Evolutionary conservation across 2,329 filamentous ascomycete genomes (phyloP).

Genomic region (Alternaria gaisen): DNA sequence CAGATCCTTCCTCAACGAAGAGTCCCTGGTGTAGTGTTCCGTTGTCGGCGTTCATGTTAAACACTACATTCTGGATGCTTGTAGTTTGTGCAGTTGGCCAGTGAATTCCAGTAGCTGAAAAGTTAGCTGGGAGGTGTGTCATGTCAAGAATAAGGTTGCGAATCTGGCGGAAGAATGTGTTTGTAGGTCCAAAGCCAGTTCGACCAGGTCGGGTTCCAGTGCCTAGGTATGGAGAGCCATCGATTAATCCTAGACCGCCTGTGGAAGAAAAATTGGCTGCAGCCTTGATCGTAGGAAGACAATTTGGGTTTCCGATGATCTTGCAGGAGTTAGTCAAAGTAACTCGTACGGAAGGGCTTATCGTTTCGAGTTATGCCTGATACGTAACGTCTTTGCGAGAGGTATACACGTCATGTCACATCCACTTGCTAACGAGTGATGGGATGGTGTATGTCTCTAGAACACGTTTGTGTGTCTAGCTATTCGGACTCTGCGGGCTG

Average conservation of each 20-base stretch:
- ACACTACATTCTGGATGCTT: slow-evolving; percentile 56
- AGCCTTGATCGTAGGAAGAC: slow-evolving; percentile 64
- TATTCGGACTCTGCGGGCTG: neutral
- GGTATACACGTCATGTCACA: neutral
- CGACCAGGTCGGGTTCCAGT: slow-evolving; percentile 40
- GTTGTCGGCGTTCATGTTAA: slow-evolving; percentile 53
- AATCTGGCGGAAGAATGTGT: slow-evolving; percentile 71
- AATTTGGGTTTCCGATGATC: slow-evolving; percentile 67
- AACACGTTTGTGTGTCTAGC: neutral
- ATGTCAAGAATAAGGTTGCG: slow-evolving; percentile 72
- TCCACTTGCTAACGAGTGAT: neutral
- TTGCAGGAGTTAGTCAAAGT: slow-evolving; percentile 17
- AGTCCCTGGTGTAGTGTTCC: slow-evolving; percentile 60
- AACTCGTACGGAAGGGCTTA: neutral
- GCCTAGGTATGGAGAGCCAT: slow-evolving; percentile 62
- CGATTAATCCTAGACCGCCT: slow-evolving; percentile 64
- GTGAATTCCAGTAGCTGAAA: slow-evolving; percentile 56
- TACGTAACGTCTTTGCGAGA: neutral
- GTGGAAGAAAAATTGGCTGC: slow-evolving; percentile 57
- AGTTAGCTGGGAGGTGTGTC: slow-evolving; percentile 59
- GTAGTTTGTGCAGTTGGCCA: slow-evolving; percentile 59
- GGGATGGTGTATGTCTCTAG: neutral
- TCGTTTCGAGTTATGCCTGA: neutral
- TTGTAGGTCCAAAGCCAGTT: slow-evolving; percentile 60
- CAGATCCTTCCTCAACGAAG: slow-evolving; percentile 56